Base-by-base conservation (phyloP, 495 filamentous ascomycete genomes). In the Podospora tetraspora region DNA sequence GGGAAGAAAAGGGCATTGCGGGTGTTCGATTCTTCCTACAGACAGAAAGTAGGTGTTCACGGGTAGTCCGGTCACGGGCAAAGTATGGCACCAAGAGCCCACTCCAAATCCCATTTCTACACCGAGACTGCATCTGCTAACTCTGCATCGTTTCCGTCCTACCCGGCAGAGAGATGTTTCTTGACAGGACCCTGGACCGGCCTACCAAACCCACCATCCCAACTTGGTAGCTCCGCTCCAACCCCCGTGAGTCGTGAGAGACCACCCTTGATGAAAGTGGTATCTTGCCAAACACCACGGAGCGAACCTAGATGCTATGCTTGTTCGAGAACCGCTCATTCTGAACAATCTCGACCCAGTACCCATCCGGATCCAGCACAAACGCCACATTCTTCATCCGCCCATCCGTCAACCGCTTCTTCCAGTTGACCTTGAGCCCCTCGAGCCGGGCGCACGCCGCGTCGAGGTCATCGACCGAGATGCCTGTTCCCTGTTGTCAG, bases 351-450 rank as follows among this genome's bases (percentile, higher is more conserved):
- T 98, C 93, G 66, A 97, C 86, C 91, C 92, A 95, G 76, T 96
- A 97, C 27, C 87, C 88, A 79, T 99, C 95, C 0, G 95, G 95
- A 76, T 99, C 94, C 11, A 96, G 82, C 23, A 97, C 77, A 77
- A 97, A 97, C 0, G 95, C 95, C n/a, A 97, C 88, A 74, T 93
- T 91, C 85, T 91, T 93, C 93, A 96, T 97, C 57, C 91, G 83
- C 0, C 93, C 94, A 68, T 97, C 93, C 19, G 90, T 94, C 66
- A 99, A 85, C 70, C 91, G 84, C 88, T 97, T 98, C 86, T 97
- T 96, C 90, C 92, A 99, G 78, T 87, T 88, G 29, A 94, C 89
- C 10, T 90, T 86, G 73, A 91, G 81, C 13, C 86, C 85, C 77
- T 97, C 95, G 73, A 97, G 92, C 16, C 95, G 84, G 63, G 87